These are phyloP conservation scores for Tothia fuscella DNA, from an alignment of 2,329 filamentous ascomycete species.

Conservation along the genomic window DNA sequence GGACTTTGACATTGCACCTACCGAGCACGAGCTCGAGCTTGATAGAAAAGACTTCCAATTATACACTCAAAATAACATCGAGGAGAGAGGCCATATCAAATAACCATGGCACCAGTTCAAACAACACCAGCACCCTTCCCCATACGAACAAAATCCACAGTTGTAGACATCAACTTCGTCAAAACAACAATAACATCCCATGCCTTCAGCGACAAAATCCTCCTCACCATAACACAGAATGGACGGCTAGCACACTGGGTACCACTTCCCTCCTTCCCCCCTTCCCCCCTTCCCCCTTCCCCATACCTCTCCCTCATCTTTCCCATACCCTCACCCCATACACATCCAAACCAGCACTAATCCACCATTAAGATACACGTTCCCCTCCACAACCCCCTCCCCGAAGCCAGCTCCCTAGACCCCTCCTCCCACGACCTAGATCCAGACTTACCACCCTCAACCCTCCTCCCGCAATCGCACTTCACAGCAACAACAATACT, in stretches of 20 bases:
- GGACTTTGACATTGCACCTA: too few relatives aligned
- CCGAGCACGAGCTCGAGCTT: too few relatives aligned
- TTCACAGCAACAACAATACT: conserved; percentile 79
- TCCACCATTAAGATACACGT: conserved; percentile 55
- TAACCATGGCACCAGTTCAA: not conserved
- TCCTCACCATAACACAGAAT: conserved; percentile 78
- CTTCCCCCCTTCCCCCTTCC: conserved; percentile 13
- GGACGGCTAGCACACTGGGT: conserved; percentile 90
- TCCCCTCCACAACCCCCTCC: conserved; percentile 54
- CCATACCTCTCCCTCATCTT: conserved; percentile 19
- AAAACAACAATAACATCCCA: conserved; percentile 61
- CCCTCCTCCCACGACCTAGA: conserved; percentile 24
- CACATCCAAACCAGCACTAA: conserved; percentile 17
- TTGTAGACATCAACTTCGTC: conserved; percentile 19
- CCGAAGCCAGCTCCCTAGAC: conserved; percentile 47
- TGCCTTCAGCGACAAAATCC: conserved; percentile 77
- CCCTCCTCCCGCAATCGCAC: conserved; percentile 62
- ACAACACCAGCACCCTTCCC: conserved; percentile 47
- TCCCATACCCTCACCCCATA: conserved; percentile 14
- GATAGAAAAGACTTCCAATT: too few relatives aligned
- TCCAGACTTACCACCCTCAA: conserved; percentile 21
- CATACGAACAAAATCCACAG: conserved; percentile 42
- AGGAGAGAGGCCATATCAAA: not conserved
- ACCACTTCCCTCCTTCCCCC: conserved; percentile 19
- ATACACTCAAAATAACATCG: too few relatives aligned